Evolutionary conservation across 768 basidiomycete genomes (phyloP).

Genomic region (Boletellus emodensis): DNA sequence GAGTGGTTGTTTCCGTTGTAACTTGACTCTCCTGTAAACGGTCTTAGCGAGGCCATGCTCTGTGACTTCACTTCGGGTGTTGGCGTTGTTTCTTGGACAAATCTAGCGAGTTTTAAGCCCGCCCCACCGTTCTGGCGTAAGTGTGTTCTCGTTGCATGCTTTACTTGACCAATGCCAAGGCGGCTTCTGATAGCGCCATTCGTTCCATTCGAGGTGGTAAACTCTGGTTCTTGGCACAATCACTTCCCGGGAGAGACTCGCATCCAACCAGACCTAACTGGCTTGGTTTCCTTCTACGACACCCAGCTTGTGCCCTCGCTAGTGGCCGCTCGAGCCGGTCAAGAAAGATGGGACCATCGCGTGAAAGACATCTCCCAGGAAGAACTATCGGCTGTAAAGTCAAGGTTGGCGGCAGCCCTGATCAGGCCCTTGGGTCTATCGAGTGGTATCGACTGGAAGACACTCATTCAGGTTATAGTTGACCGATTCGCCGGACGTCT

Average conservation of each 20-base stretch:
- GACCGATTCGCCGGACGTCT: constrained; percentile 25
- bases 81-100: not conserved
- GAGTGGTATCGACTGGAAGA: constrained; percentile 41
- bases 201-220: constrained; percentile 3
- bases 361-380: constrained; percentile 1
- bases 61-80: not conserved
- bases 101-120: not conserved
- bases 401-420: constrained; percentile 1
- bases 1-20: not conserved
- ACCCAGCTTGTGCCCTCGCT: not conserved
- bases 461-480: constrained; percentile 33
- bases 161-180: not conserved
- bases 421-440: not conserved
- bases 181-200: not conserved
- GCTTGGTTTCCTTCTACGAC: not conserved
- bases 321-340: not conserved
- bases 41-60: not conserved
- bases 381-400: not conserved
- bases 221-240: constrained; percentile 20
- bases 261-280: constrained; percentile 13
- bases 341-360: not conserved
- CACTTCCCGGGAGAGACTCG: constrained; percentile 20
- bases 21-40: not conserved
- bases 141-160: not conserved
- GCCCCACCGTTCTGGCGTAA: not conserved